Evolutionary conservation across 2,329 filamentous ascomycete species (phyloP), one percentile per base, ranked within the genome.

Genomic region (Cladobotryum protrusum): DNA sequence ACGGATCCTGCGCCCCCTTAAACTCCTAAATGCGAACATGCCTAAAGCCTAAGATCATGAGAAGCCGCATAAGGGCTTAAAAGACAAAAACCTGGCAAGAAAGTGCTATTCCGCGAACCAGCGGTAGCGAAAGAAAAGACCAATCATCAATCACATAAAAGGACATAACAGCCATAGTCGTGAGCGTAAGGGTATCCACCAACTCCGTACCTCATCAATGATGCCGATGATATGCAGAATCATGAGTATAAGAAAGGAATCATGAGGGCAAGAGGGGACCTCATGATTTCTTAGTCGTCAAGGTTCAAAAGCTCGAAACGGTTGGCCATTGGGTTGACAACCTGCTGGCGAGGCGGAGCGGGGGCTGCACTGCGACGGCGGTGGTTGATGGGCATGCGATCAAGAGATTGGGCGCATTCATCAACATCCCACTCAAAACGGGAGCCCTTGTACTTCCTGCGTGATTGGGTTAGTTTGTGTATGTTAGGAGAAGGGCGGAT

Each of bases 361-460:
- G 11, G 58, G 45, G 17, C 56, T 51, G 63, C 54, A 24, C 45
- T 44, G 9, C 45, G 24, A 46, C 34, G 34, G 44, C 45, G 50
- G 52, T 54, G 57, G 52, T 56, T 45, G 15, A 42, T 35, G 9
- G 48, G 61, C 35, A 57, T 52, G 8, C 50, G 50, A 39, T 72
- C 63, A 43, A 85, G 64, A 1, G 83, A 75, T 49, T 78, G 75
- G 35, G 80, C 78, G 61, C 89, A 95, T 57, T 91, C 86, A 59
- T 95, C 89, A 0, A 71, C 66, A 53, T 76, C 82, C 76, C 83
- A 92, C 13, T 85, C 81, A 56, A 95, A 85, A 54, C 76, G 83
- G 52, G 76, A 81, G 18, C 79, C 76, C 61, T 84, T 88, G 70
- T 93, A 95, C 29, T 75, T 76, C 13, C 78, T 54, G 15, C n/a